Evolutionary conservation across 2,329 filamentous ascomycete species (phyloP), one percentile per base, ranked within the genome.

Genomic region (Dothiorella sarmentorum): DNA sequence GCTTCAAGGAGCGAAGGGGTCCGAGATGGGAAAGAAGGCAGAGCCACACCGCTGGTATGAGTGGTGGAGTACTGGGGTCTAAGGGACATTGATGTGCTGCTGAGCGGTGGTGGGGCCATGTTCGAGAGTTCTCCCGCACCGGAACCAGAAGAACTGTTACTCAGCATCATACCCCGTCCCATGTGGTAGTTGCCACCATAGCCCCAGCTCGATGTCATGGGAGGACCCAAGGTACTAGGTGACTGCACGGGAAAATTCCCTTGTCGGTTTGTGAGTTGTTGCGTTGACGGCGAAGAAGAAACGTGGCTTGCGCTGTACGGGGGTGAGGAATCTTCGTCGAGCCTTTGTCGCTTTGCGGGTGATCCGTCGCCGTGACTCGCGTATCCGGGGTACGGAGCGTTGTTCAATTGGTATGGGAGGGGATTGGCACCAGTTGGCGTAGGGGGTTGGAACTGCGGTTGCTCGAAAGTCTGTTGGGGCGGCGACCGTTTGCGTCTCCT

Each of bases 401-500:
- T 20, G 45, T 4, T 37, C 6, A 18, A 13, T 11, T 24, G 45
- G 22, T 51, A 51, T 31, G 22, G 37, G 45, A 17, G 45, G 18
- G 3, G 45, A 22, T 4, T 29, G 31, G n/a, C n/a, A 37, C 37
- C 37, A 13, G 31, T 51, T 13, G 45, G 45, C 2, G 45, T 51
- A n/a, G 45, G 45, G 10, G 45, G 45, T 37, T 51, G 45, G 15
- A 17, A 51, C 13, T 37, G 20, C 13, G 45, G 45, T 15, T 35
- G 53, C 15, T 56, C 53, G 9, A 22, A 56, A 4, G 11, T 15
- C 18, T 56, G 53, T 33, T 22, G n/a, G 17, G 38, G 53, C 18
- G 53, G 53, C 40, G 53, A 56, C 22, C 53, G 53, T 44, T 56
- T 56, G 17, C 53, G 53, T n/a, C 38, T 56, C 18, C 38, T 56